A percentile compares a stretch with the other conserved stretches of the same genome.
These are phyloP conservation scores for Haplosporangium sp. DNA, from an alignment of 371 early-diverging fungal species.

Conservation along the genomic window DNA sequence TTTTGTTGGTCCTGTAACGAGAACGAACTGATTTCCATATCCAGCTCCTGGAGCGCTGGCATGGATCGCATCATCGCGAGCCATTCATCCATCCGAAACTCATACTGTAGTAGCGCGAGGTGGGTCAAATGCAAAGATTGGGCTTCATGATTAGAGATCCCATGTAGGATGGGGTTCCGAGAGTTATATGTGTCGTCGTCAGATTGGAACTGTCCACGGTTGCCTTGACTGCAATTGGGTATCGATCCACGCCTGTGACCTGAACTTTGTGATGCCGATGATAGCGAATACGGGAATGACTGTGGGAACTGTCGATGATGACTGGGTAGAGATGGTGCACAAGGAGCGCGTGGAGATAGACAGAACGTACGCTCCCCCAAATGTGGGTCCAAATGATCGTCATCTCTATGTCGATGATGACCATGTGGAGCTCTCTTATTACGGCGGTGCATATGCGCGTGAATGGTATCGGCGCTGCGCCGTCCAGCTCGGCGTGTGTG, in stretches of 20 bases:
- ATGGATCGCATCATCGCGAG: constrained; percentile 25
- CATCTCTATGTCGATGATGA: too few species aligned
- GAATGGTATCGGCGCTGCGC: background rate
- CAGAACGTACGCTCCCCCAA: too few species aligned
- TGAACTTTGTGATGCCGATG: too few species aligned
- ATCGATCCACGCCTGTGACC: too few species aligned
- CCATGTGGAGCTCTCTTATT: too few species aligned
- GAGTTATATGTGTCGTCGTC: background rate
- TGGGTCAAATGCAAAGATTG: constrained; percentile 17
- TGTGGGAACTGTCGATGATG: too few species aligned
- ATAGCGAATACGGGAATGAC: too few species aligned
- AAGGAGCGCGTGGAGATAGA: too few species aligned
- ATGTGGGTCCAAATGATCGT: too few species aligned
- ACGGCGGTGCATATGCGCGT: too few species aligned
- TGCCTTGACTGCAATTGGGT: too few species aligned
- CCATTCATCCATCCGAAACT: constrained; percentile 30
- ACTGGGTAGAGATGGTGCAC: too few species aligned
- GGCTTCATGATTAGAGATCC: background rate
- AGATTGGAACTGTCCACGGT: background rate
- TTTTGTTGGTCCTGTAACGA: background rate
- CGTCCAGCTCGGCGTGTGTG: background rate
- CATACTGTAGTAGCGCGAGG: constrained; percentile 15
- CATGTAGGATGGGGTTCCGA: background rate
- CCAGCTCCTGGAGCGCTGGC: constrained; percentile 24
- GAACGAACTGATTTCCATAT: constrained; percentile 18